Conservation (phyloP, 2,329 filamentous ascomycete species). For the Sclerotinia minor region DNA sequence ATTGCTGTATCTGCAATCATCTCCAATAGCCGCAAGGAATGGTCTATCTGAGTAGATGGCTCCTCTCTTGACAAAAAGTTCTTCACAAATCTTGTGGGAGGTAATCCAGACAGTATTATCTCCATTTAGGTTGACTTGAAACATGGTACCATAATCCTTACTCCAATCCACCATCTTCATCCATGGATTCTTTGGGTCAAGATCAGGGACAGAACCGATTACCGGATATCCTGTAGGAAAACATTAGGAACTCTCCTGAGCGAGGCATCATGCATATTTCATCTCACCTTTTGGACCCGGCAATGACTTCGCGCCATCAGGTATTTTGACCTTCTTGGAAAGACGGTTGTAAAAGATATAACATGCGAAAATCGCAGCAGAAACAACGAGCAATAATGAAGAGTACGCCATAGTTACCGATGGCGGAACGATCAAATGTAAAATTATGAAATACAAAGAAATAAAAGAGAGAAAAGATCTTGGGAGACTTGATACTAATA, state of each 20-base stretch:
- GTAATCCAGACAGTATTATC: conserved; percentile 44
- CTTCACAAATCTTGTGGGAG: conserved; percentile 46
- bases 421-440: neutral
- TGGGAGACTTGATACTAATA: conserved; percentile 7
- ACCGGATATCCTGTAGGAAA: conserved; percentile 26
- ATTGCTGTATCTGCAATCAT: conserved; percentile 23
- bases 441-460: neutral
- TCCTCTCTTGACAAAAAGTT: conserved; percentile 46
- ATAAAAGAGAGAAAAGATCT: neutral
- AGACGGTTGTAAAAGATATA: conserved; percentile 20
- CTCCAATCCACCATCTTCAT: conserved; percentile 46
- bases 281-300: conserved; percentile 29
- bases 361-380: conserved; percentile 12
- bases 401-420: conserved; percentile 20
- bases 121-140: conserved; percentile 48
- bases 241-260: neutral
- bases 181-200: conserved; percentile 42
- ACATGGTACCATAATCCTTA: conserved; percentile 46
- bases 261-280: neutral
- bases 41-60: conserved; percentile 40
- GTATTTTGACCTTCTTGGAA: conserved; percentile 19
- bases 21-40: conserved; percentile 25
- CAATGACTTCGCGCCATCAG: conserved; percentile 25
- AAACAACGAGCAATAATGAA: conserved; percentile 13
- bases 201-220: conserved; percentile 28